Evolutionary conservation across 75 land plant species (phyloP), one percentile per base, ranked within the genome.

Genomic region (Chamaecyparis obtusa): DNA sequence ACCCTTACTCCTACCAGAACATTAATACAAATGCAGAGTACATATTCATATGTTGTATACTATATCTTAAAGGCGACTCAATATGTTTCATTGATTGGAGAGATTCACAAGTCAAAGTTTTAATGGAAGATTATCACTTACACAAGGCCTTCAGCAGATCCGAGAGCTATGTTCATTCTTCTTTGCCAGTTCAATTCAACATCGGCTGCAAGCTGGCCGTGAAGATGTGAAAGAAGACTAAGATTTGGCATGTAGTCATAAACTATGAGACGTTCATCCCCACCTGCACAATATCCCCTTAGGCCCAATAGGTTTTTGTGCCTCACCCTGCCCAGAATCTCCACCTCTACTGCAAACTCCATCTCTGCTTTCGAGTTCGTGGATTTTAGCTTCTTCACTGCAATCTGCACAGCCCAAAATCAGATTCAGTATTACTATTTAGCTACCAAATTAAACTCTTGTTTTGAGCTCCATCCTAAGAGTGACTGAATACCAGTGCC

Each of bases 241-340:
- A 89, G 89, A 84, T 96, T 96, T 16, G 94, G 93, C 96, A 96
- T 96, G 91, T 95, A 96, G 48, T 96, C 96, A 85, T 96, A 96
- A 16, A 96, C 98, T 33, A 96, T 96, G 48, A 96, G 90, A 57
- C 98, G 90, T 83, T 96, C 93, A 35, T 96, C 91, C 9, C 90
- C 90, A 56, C 90, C 98, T 3, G 88, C 96, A 86, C 96, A 96
- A 80, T 96, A 96, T 1, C 98, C 98, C 69, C 95, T 67, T 17
- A 96, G 85, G 9, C 95, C 89, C 41, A 96, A 75, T 27, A 96
- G 86, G 78, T 96, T 96, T 87, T 95, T 94, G 86, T 96, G 97
- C 48, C 94, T 88, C 5, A 96, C 93, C 64, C 92, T 89, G 14
- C 95, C 97, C 8, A 96, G 90, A 83, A 93, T 90, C 85, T 95